phyloP scores from a whole-genome alignment of 129 eudicot genomes.

The Deinandra increscens region DNA sequence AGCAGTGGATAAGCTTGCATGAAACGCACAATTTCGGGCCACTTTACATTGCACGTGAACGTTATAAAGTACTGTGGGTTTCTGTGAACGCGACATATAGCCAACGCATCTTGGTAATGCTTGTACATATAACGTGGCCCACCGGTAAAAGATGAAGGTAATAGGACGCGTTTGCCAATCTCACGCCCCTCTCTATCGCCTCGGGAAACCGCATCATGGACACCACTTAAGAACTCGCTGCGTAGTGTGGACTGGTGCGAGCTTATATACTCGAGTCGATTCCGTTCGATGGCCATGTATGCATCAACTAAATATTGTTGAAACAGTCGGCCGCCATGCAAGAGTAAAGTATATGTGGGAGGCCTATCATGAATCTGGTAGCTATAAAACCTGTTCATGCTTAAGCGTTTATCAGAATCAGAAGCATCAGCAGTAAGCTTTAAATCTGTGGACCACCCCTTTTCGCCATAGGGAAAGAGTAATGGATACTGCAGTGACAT shows the following conservation, averaged over 20 bases:
- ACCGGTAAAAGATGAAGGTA: neutral
- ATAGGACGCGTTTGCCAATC: neutral
- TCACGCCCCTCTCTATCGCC: neutral
- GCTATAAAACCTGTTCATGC: too few species aligned
- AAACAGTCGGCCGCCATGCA: too few species aligned
- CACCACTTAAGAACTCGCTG: neutral
- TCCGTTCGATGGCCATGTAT: neutral
- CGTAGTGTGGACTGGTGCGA: neutral
- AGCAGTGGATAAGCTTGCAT: neutral
- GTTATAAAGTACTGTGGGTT: neutral
- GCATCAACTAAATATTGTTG: neutral
- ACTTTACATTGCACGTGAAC: neutral
- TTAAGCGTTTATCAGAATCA: too few species aligned
- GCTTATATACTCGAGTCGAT: neutral
- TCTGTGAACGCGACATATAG: neutral
- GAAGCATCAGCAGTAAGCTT: too few species aligned
- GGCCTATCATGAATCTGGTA: too few species aligned
- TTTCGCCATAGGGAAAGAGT: too few species aligned
- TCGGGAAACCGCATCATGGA: neutral
- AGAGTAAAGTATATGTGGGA: too few species aligned
- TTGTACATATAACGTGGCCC: neutral
- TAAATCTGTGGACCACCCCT: too few species aligned
- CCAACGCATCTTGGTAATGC: neutral
- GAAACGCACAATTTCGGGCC: neutral
- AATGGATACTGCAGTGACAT: too few species aligned